These are phyloP conservation scores for Zychaea mexicana DNA, from an alignment of 371 early-diverging fungal species.

Conservation along the genomic window DNA sequence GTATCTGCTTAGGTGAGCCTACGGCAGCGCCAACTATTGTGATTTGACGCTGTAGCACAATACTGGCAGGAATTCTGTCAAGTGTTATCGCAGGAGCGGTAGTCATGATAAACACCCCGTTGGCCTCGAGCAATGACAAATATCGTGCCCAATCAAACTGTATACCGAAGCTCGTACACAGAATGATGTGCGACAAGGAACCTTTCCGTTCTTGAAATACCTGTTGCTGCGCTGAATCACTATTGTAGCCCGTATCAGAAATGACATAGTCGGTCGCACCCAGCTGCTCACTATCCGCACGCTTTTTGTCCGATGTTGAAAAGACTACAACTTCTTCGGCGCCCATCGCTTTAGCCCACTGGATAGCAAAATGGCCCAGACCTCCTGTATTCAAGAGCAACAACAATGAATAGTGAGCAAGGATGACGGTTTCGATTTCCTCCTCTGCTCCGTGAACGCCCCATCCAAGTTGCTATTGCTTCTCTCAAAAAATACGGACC, in stretches of 20 bases:
- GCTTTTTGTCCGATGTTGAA: slow-evolving; percentile 31
- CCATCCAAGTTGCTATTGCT: too few species aligned
- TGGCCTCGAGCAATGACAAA: slow-evolving; percentile 38
- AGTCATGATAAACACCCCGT: slow-evolving; percentile 57
- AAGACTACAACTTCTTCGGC: slow-evolving; percentile 55
- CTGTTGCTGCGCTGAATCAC: not conserved
- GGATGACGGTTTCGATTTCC: too few species aligned
- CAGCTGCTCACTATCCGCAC: slow-evolving; percentile 29
- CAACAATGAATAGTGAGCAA: too few species aligned
- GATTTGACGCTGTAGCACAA: slow-evolving; percentile 42
- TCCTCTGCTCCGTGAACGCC: too few species aligned
- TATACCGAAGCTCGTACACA: slow-evolving; percentile 43
- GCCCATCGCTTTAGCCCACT: slow-evolving; percentile 65
- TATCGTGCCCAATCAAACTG: slow-evolving; percentile 41
- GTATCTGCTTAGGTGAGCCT: slow-evolving; percentile 57
- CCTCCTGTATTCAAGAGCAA: not conserved
- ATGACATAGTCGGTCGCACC: slow-evolving; percentile 36
- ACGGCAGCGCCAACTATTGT: slow-evolving; percentile 68
- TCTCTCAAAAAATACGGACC: too few species aligned
- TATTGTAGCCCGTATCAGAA: too few species aligned
- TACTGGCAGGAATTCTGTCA: slow-evolving; percentile 24
- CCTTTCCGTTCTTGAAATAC: slow-evolving; percentile 10
- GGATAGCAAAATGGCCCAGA: slow-evolving; percentile 15
- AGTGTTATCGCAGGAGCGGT: slow-evolving; percentile 60
- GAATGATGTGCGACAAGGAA: slow-evolving; percentile 17